A percentile compares a stretch with the other conserved stretches of the same genome.
These are phyloP conservation scores for Helichrysum umbraculigerum DNA, from an alignment of 129 eudicot genomes.

Conservation along the genomic window DNA sequence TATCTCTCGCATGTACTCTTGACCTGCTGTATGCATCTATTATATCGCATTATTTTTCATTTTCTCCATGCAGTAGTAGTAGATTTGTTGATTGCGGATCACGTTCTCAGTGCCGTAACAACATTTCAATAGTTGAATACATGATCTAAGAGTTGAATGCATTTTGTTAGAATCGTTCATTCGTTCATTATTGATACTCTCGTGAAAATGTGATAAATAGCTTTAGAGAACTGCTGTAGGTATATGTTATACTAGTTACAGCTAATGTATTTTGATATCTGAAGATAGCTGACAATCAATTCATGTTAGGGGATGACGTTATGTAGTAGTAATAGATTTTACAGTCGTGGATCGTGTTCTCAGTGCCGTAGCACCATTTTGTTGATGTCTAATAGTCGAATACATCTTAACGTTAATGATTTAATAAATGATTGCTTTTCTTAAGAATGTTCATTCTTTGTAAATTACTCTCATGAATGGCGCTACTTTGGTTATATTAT, in stretches of 20 bases:
- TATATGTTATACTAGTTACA: not conserved
- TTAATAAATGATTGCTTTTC: conserved; percentile 6
- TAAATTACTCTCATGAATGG: not conserved
- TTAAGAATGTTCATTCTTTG: not conserved
- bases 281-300: not conserved
- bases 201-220: not conserved
- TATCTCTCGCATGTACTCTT: not conserved
- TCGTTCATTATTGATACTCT: not conserved
- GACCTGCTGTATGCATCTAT: conserved; percentile 5
- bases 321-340: not conserved
- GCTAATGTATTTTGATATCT: not conserved
- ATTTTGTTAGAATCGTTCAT: conserved; percentile 29
- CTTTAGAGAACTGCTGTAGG: not conserved
- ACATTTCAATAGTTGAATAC: not conserved
- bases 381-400: not conserved
- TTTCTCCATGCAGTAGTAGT: not conserved
- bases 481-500: not conserved
- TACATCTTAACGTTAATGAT: not conserved
- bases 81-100: not conserved
- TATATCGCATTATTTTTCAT: not conserved
- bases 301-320: not conserved
- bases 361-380: not conserved
- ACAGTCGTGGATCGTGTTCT: not conserved
- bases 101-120: not conserved
- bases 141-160: not conserved